Evolutionary conservation across 1,284 basidiomycete species (phyloP).

Genomic region (Heterobasidion annosum): DNA sequence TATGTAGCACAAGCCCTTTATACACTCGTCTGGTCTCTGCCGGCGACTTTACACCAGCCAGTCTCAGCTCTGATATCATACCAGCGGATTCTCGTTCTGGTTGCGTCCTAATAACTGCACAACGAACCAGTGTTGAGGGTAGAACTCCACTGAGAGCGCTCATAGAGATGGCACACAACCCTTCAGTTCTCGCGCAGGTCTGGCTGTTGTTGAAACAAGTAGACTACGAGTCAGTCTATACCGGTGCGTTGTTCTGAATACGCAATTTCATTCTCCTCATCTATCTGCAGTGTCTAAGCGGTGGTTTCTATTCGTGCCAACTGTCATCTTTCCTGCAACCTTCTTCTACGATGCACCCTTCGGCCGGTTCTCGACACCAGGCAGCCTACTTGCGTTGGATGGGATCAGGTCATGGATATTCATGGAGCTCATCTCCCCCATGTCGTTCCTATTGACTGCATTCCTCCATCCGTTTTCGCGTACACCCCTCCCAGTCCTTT

Average conservation of each 20-base stretch:
- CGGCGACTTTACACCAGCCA: too few relatives aligned
- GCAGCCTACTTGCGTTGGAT: conserved; percentile 12
- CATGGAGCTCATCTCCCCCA: conserved; percentile 81
- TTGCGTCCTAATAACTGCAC: too few relatives aligned
- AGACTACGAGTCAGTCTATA: conserved; percentile 2
- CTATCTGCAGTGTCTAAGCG: conserved; percentile 18
- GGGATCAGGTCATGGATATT: conserved; percentile 65
- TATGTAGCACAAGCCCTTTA: too few relatives aligned
- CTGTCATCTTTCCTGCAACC: conserved; percentile 19
- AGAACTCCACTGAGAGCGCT: too few relatives aligned
- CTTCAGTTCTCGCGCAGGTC: too few relatives aligned
- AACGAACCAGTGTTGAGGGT: too few relatives aligned
- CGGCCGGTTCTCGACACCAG: conserved; percentile 59
- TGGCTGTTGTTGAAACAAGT: too few relatives aligned
- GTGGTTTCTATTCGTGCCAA: conserved; percentile 23
- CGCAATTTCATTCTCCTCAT: not conserved
- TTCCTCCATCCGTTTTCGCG: conserved; percentile 42
- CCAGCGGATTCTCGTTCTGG: too few relatives aligned
- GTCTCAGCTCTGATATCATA: too few relatives aligned
- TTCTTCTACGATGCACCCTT: conserved; percentile 61
- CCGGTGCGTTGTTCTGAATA: conserved; percentile 6
- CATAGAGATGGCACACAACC: too few relatives aligned
- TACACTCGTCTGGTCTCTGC: too few relatives aligned
- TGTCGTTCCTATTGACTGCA: conserved; percentile 39
- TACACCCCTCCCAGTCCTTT: conserved; percentile 24